Conservation (phyloP, 164 flowering plant species). For the Macadamia integrifolia region DNA sequence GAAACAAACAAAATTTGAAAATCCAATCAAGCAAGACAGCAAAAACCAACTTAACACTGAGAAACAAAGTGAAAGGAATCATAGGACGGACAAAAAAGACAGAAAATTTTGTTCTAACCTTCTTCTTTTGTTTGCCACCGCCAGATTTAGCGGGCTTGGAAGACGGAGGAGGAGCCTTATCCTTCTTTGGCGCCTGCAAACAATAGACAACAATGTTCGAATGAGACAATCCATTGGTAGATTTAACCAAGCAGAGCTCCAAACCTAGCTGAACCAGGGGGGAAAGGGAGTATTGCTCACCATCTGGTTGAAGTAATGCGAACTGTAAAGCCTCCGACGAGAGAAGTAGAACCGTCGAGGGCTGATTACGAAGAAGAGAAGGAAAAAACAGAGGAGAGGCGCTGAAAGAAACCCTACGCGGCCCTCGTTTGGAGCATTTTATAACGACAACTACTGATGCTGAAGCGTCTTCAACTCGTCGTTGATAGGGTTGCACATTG, state of each 20-base stretch:
- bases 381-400: too few species aligned
- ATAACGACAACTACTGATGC: too few species aligned
- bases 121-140: slow-evolving; percentile 16
- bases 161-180: slow-evolving; percentile 17
- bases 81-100: neutral
- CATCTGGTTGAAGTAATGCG: neutral
- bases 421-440: too few species aligned
- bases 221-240: neutral
- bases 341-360: too few species aligned
- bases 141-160: slow-evolving; percentile 17
- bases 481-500: too few species aligned
- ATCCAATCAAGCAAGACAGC: neutral
- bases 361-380: too few species aligned
- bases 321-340: too few species aligned
- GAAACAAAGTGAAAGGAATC: neutral
- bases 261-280: too few species aligned
- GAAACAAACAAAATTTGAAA: too few species aligned
- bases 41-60: neutral
- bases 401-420: too few species aligned
- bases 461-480: too few species aligned
- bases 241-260: too few species aligned
- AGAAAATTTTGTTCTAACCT: slow-evolving; percentile 1
- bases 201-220: neutral
- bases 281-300: neutral
- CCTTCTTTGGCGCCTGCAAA: slow-evolving; percentile 18